Percentiles rank a stretch among this genome's conserved stretches.
Conservation (phyloP, 768 basidiomycete species). For the Hygrophoropsis aurantiaca region DNA sequence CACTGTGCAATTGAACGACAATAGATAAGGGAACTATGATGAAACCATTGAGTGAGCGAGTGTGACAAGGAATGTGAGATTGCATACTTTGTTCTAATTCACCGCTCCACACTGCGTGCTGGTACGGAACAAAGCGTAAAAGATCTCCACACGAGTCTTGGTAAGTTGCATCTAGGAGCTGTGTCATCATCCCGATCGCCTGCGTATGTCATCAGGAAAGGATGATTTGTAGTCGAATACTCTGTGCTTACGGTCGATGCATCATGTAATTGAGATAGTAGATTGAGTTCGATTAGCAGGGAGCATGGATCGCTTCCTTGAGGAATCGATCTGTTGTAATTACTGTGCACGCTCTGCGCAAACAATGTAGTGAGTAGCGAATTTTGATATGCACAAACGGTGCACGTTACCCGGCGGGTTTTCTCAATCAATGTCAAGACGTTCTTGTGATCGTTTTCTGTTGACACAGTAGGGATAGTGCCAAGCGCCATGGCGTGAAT, state of each 20-base stretch:
- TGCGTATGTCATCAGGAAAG: slow-evolving; percentile 4
- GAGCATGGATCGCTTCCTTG: slow-evolving; percentile 16
- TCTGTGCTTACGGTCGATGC: slow-evolving; percentile 16
- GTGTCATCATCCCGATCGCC: slow-evolving; percentile 19
- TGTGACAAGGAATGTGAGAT: background rate
- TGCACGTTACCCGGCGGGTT: slow-evolving; percentile 5
- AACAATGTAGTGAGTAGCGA: too few relatives aligned
- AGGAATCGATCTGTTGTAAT: background rate
- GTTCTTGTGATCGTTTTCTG: background rate
- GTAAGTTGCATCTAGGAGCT: slow-evolving; percentile 41
- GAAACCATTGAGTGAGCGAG: slow-evolving; percentile 1
- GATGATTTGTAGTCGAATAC: background rate
- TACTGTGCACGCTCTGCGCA: too few relatives aligned
- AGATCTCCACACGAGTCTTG: slow-evolving; percentile 36
- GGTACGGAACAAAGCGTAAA: slow-evolving; percentile 48
- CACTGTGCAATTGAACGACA: slow-evolving; percentile 36
- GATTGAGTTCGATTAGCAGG: slow-evolving; percentile 25
- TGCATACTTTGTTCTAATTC: slow-evolving; percentile 42
- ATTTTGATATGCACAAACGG: slow-evolving; percentile 11
- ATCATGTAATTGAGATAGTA: slow-evolving; percentile 12
- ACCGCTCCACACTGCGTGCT: slow-evolving; percentile 55
- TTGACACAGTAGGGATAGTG: slow-evolving; percentile 2
- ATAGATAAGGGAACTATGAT: slow-evolving; percentile 31
- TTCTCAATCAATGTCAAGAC: background rate
- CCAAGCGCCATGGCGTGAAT: slow-evolving; percentile 21